These are phyloP conservation scores for Microdochium trichocladiopsis DNA, from an alignment of 2,329 filamentous ascomycete genomes.

Conservation along the genomic window DNA sequence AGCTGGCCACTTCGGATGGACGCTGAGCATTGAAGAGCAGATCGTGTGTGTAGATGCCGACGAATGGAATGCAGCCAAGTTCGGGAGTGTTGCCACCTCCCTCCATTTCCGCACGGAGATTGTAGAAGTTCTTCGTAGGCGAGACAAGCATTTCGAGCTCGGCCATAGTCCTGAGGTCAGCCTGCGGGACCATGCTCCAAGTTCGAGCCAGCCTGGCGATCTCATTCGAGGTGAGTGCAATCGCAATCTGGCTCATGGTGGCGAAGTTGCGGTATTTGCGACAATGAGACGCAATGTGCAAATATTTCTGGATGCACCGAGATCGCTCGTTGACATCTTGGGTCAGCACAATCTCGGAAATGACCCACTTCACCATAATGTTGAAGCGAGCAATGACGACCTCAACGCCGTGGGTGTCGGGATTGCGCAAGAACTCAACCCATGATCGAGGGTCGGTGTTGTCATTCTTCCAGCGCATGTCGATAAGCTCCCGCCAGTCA, in stretches of 20 bases:
- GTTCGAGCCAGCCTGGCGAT: slow-evolving; percentile 61
- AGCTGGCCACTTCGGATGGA: slow-evolving; percentile 65
- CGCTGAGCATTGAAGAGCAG: slow-evolving; percentile 76
- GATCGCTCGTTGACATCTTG: slow-evolving; percentile 65
- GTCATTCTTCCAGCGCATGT: slow-evolving; percentile 73
- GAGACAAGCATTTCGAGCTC: slow-evolving; percentile 69
- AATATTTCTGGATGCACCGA: slow-evolving; percentile 70
- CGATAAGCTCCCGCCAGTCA: slow-evolving; percentile 81
- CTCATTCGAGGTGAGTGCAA: slow-evolving; percentile 70
- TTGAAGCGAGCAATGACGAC: slow-evolving; percentile 84
- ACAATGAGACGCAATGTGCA: slow-evolving; percentile 73
- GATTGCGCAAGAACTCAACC: slow-evolving; percentile 72
- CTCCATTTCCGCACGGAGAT: slow-evolving; percentile 75
- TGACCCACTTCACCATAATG: slow-evolving; percentile 80
- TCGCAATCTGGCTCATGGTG: slow-evolving; percentile 73
- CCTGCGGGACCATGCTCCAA: slow-evolving; percentile 61
- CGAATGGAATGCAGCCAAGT: slow-evolving; percentile 74
- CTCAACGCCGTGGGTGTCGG: slow-evolving; percentile 69
- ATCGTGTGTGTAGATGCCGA: slow-evolving; percentile 78
- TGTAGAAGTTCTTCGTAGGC: slow-evolving; percentile 71
- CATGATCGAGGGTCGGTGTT: slow-evolving; percentile 64
- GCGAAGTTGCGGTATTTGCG: slow-evolving; percentile 75
- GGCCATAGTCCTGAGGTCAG: slow-evolving; percentile 58
- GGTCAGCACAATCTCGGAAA: slow-evolving; percentile 73
- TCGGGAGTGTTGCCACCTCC: slow-evolving; percentile 46